A percentile compares a stretch with the other conserved stretches of the same genome.
Conservation (phyloP, 306 rosid species). For the Quercus bicolor region DNA sequence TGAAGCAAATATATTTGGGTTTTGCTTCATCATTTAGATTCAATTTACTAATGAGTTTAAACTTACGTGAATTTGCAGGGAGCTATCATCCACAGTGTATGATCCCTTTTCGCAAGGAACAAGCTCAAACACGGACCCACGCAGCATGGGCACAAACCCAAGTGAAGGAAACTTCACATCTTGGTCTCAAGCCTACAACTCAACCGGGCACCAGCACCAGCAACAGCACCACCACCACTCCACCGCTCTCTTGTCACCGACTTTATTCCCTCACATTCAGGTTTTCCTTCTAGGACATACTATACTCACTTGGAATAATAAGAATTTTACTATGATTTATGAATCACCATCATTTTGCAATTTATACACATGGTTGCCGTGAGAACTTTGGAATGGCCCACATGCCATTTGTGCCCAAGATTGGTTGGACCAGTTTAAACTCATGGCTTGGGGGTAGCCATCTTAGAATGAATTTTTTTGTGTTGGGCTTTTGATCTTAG, state of each 20-base stretch:
- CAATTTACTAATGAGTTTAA: too few species aligned
- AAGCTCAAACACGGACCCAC: constrained; percentile 45
- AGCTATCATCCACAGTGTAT: constrained; percentile 44
- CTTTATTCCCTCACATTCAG: constrained; percentile 35
- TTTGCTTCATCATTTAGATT: neutral
- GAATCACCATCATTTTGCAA: too few species aligned
- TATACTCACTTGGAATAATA: too few species aligned
- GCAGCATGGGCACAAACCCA: constrained; percentile 34
- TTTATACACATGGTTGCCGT: too few species aligned
- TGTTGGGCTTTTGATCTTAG: too few species aligned
- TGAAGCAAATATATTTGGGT: neutral
- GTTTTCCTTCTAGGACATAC: neutral
- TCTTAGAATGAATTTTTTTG: too few species aligned
- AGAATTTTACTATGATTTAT: too few species aligned
- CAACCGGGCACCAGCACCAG: constrained; percentile 10
- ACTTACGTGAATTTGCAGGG: constrained; percentile 21
- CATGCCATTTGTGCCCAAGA: too few species aligned
- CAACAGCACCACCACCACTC: constrained; percentile 5
- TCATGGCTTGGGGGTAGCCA: too few species aligned
- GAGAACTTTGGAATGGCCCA: too few species aligned
- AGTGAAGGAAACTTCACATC: constrained; percentile 39
- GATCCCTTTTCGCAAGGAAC: constrained; percentile 67
- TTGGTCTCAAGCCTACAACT: constrained; percentile 56
- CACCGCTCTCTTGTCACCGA: constrained; percentile 10
- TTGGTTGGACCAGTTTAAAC: too few species aligned